Conservation (phyloP, 495 filamentous ascomycete species). For the Hypoxylon lienhwacheense region DNA sequence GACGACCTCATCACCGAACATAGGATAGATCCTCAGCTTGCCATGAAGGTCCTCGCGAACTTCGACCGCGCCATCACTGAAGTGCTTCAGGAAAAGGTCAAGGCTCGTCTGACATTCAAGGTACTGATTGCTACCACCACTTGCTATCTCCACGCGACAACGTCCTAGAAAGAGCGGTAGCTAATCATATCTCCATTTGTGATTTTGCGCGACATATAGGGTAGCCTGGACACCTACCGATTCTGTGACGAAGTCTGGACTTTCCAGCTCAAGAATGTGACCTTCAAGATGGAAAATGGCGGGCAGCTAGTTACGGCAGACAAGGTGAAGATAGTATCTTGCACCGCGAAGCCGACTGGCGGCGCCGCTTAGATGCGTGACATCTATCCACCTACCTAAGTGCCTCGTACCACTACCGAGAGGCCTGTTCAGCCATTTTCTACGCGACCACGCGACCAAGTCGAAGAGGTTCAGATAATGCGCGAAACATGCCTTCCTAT, state of each 20-base stretch:
- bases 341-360: slow-evolving; percentile 82
- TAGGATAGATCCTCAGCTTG: slow-evolving; percentile 94
- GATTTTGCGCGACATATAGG: slow-evolving; percentile 54
- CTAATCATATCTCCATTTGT: too few relatives aligned
- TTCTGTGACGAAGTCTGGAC: slow-evolving; percentile 99
- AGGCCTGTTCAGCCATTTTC: too few relatives aligned
- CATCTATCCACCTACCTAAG: neutral
- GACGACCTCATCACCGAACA: slow-evolving; percentile 92
- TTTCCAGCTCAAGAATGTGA: slow-evolving; percentile 97
- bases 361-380: slow-evolving; percentile 6
- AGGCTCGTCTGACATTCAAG: slow-evolving; percentile 92
- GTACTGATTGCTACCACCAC: slow-evolving; percentile 52
- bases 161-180: too few relatives aligned
- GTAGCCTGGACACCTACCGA: slow-evolving; percentile 96
- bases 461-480: too few relatives aligned
- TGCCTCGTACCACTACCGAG: too few relatives aligned
- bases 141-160: too few relatives aligned
- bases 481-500: too few relatives aligned
- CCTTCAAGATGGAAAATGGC: slow-evolving; percentile 91
- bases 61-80: slow-evolving; percentile 90
- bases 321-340: slow-evolving; percentile 97
- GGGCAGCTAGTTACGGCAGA: slow-evolving; percentile 59
- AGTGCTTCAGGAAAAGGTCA: slow-evolving; percentile 86
- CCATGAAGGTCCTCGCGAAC: slow-evolving; percentile 94
- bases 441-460: too few relatives aligned